These are phyloP conservation scores for Aquilaria malaccensis DNA, from an alignment of 345 rosid genomes.

Conservation along the genomic window DNA sequence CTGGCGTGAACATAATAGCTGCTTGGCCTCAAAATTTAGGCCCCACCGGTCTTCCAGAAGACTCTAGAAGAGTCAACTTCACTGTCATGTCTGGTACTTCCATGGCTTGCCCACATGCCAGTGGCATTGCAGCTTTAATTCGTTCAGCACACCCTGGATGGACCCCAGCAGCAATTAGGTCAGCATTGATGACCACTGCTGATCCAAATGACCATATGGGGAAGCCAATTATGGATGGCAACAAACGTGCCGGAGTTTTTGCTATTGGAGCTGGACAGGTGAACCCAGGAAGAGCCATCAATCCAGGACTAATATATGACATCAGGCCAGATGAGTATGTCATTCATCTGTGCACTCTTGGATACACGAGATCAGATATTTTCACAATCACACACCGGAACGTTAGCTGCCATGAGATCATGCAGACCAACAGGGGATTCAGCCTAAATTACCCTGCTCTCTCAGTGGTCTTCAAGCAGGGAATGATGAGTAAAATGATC, in stretches of 20 bases:
- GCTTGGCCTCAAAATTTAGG: slow-evolving; percentile 98
- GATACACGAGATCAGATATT: slow-evolving; percentile 58
- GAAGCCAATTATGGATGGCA: slow-evolving; percentile 63
- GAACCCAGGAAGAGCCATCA: slow-evolving; percentile 65
- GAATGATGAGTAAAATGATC: slow-evolving; percentile 42
- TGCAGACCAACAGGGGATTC: slow-evolving; percentile 43
- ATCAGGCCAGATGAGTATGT: slow-evolving; percentile 66
- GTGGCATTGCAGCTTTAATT: slow-evolving; percentile 73
- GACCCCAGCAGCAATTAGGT: slow-evolving; percentile 84
- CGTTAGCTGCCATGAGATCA: slow-evolving; percentile 41
- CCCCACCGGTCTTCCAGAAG: slow-evolving; percentile 74
- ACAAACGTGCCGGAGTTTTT: slow-evolving; percentile 47
- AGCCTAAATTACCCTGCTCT: slow-evolving; percentile 87
- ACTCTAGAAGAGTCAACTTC: slow-evolving; percentile 80
- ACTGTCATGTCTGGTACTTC: slow-evolving; percentile 95
- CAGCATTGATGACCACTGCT: slow-evolving; percentile 92
- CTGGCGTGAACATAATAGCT: slow-evolving; percentile 93
- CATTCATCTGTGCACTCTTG: slow-evolving; percentile 67
- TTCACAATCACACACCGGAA: slow-evolving; percentile 70
- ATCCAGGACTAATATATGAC: slow-evolving; percentile 79
- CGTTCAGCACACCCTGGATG: slow-evolving; percentile 65
- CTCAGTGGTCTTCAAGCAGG: slow-evolving; percentile 54
- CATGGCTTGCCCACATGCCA: slow-evolving; percentile 95
- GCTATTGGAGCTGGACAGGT: slow-evolving; percentile 90
- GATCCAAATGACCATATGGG: slow-evolving; percentile 56